Base-by-base conservation (phyloP, 257 asterid genomes). In the Catharanthus roseus region DNA sequence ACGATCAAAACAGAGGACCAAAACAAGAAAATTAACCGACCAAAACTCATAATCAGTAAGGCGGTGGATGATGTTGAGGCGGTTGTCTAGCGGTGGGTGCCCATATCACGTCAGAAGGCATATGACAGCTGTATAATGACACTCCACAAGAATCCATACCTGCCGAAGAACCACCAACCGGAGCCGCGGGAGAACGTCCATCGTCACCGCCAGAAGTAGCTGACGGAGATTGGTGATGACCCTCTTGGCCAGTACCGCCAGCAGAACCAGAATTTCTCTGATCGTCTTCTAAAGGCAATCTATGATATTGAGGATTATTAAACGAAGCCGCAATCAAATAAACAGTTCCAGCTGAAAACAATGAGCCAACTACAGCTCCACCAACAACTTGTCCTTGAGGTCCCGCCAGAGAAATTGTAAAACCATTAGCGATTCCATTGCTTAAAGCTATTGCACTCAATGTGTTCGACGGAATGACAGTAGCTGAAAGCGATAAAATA, bases 351-450 rank as follows among this genome's bases (percentile, higher is more conserved):
- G 89, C 95, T 3, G 96, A 72, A 31, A 79, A 58, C 42, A 91
- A 65, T 1, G 92, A 90, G 1, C 97, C 97, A 24, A 86, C 84
- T 0, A 91, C 97, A 6, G 77, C 66, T 0, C 97, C 97, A 7
- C 97, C 97, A 1, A 89, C 88, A 6, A 91, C 89, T 75, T 87
- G 97, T 21, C 96, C 97, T 72, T 89, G 95, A 10, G 97, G 96
- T 0, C 96, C 97, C 28, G 92, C 91, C 1, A 89, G 58, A 0
- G 90, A 81, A 0, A 91, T 79, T 0, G 90, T 81, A 78, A 91
- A 91, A 10, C 82, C 88, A 38, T 77, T 78, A 10, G 70, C 82
- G 9, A 76, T 60, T 9, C 79, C 75, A 50, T 67, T 71, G 54
- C 39, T 56, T 16, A 68, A 33, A 26, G 67, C 65, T 41, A 67